A percentile compares a stretch with the other conserved stretches of the same genome.
phyloP scores from a whole-genome alignment of 345 rosid species.

The Sonneratia caseolaris region DNA sequence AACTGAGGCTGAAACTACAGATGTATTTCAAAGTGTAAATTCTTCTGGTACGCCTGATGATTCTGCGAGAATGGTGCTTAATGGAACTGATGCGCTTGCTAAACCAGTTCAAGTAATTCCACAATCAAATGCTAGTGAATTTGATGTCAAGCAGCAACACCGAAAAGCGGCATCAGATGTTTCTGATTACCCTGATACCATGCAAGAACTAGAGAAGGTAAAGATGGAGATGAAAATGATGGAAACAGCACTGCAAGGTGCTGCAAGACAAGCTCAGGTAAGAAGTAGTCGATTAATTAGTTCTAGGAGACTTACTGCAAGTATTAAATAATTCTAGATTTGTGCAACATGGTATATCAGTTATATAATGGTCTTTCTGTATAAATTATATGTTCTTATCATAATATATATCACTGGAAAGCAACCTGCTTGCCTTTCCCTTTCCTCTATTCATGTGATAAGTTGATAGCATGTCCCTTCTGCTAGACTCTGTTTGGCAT shows the following conservation, averaged over 20 bases:
- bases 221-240: constrained; percentile 88
- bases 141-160: constrained; percentile 26
- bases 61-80: constrained; percentile 32
- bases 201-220: constrained; percentile 60
- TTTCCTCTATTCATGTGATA: neutral
- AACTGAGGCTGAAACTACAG: constrained; percentile 26
- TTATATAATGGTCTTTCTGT: neutral
- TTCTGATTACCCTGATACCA: constrained; percentile 31
- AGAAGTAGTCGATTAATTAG: constrained; percentile 5
- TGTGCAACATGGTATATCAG: neutral
- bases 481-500: neutral
- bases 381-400: neutral
- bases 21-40: constrained; percentile 19
- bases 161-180: constrained; percentile 35
- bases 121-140: constrained; percentile 27
- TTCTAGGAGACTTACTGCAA: neutral
- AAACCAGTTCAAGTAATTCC: constrained; percentile 25
- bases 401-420: neutral
- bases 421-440: neutral
- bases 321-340: neutral
- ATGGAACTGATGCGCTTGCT: constrained; percentile 12
- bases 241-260: constrained; percentile 95
- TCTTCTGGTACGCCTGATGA: constrained; percentile 29
- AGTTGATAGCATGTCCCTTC: neutral
- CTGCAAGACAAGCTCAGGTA: constrained; percentile 99